Percentiles rank a stretch among this genome's conserved stretches.
These are phyloP conservation scores for Polyporus arcularius DNA, from an alignment of 768 basidiomycete species.

Conservation along the genomic window DNA sequence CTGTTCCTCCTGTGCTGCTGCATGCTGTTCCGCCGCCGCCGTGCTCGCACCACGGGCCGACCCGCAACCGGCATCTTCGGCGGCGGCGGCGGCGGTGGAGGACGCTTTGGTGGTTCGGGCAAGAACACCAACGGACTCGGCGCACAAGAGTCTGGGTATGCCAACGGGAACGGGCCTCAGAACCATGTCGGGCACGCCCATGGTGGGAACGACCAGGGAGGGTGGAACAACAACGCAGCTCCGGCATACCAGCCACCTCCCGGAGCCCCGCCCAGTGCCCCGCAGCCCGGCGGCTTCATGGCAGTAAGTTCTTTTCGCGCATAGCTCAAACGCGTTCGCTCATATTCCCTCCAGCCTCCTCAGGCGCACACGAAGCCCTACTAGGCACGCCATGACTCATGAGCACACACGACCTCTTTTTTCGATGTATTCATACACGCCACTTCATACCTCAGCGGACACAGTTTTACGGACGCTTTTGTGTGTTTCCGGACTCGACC, in stretches of 20 bases:
- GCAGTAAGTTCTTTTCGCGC: neutral
- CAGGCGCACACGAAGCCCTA: too few relatives aligned
- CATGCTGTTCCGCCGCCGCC: conserved; percentile 12
- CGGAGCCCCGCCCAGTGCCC: neutral
- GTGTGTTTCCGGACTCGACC: too few relatives aligned
- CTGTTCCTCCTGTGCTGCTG: conserved; percentile 7
- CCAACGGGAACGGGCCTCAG: neutral
- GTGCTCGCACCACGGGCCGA: neutral
- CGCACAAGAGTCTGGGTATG: conserved; percentile 8
- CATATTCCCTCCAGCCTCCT: too few relatives aligned
- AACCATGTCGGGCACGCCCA: neutral
- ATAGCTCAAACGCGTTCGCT: too few relatives aligned
- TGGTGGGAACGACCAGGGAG: too few relatives aligned
- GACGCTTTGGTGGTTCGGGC: neutral
- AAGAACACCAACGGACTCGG: neutral
- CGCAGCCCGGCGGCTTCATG: conserved; percentile 10
- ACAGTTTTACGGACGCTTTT: too few relatives aligned
- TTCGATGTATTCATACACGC: too few relatives aligned
- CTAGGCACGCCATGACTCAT: too few relatives aligned
- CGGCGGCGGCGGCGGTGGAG: neutral
- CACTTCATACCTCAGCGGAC: too few relatives aligned
- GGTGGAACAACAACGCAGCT: neutral
- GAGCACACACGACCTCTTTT: too few relatives aligned
- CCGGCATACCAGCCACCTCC: conserved; percentile 6
- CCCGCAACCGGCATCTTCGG: neutral